Percentiles rank a stretch among this genome's conserved stretches.
Conservation (phyloP, 768 basidiomycete species). For the Sporobolomyces pararoseus region DNA sequence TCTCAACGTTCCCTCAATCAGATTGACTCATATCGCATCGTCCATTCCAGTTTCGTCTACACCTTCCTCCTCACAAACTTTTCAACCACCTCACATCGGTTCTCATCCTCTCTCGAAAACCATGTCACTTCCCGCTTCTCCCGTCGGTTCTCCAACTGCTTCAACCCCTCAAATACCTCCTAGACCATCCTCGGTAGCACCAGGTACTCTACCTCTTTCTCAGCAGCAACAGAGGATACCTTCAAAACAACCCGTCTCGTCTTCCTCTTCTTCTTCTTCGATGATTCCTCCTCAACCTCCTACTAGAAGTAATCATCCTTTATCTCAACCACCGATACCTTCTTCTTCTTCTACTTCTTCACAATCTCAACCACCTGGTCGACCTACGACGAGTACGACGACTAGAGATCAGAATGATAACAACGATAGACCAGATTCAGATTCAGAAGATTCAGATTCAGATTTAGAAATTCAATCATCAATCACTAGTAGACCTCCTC, state of each 20-base stretch:
- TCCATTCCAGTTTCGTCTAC: no score
- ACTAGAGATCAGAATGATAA: not conserved
- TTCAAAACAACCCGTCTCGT: not conserved
- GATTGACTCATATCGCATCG: no score
- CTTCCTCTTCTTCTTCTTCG: not conserved
- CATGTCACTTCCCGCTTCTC: constrained; percentile 33
- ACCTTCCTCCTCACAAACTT: not conserved
- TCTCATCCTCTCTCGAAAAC: constrained; percentile 39
- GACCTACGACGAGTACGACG: not conserved
- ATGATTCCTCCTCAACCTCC: not conserved
- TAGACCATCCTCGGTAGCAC: not conserved
- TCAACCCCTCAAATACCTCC: not conserved
- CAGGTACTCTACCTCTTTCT: not conserved
- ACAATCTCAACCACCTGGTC: not conserved
- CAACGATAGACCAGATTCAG: constrained; percentile 19
- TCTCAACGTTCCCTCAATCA: no score
- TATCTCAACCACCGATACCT: constrained; percentile 3
- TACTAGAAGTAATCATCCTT: not conserved
- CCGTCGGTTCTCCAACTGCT: constrained; percentile 1
- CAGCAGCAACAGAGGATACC: constrained; percentile 7
- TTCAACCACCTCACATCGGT: constrained; percentile 25
- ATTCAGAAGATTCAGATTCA: constrained; percentile 21
- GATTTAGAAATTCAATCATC: not conserved
- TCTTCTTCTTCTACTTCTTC: not conserved
- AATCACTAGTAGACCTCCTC: no score